phyloP scores from a whole-genome alignment of 179 eudicot genomes.

The Amaranthus tricolor region DNA sequence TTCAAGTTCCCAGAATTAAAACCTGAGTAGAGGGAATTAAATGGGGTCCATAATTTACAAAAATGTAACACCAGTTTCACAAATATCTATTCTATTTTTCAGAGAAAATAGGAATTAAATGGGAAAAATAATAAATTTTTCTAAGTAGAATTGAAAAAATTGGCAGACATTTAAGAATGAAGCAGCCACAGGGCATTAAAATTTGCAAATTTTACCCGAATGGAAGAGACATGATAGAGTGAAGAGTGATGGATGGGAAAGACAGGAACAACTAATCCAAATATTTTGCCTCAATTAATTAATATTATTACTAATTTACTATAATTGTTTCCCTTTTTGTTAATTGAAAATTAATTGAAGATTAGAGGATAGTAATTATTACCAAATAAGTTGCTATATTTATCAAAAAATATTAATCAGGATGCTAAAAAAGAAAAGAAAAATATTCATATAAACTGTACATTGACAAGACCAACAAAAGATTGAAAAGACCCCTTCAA shows the following conservation, averaged over 20 bases:
- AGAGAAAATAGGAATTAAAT: background rate
- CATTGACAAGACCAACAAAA: constrained; percentile 29
- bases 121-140: background rate
- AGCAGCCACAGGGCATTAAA: constrained; percentile 18
- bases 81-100: constrained; percentile 2
- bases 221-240: constrained; percentile 22
- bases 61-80: constrained; percentile 12
- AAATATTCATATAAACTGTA: constrained; percentile 21
- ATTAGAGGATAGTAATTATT: background rate
- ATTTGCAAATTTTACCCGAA: constrained; percentile 21
- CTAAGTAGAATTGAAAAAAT: constrained; percentile 9
- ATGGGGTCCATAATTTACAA: constrained; percentile 28
- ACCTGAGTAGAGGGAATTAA: constrained; percentile 37
- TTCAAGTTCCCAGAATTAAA: constrained; percentile 47
- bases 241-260: constrained; percentile 14
- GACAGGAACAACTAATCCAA: constrained; percentile 14
- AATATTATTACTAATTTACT: background rate
- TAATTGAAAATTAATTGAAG: constrained; percentile 13
- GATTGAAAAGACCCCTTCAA: constrained; percentile 21
- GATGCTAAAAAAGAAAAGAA: background rate
- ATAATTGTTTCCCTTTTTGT: constrained; percentile 16
- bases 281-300: constrained; percentile 2
- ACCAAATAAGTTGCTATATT: background rate
- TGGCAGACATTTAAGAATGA: constrained; percentile 31
- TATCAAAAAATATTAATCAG: constrained; percentile 7